Evolutionary conservation across 2,329 filamentous ascomycete species (phyloP), one percentile per base, ranked within the genome.

Genomic region (Geosmithia flava): DNA sequence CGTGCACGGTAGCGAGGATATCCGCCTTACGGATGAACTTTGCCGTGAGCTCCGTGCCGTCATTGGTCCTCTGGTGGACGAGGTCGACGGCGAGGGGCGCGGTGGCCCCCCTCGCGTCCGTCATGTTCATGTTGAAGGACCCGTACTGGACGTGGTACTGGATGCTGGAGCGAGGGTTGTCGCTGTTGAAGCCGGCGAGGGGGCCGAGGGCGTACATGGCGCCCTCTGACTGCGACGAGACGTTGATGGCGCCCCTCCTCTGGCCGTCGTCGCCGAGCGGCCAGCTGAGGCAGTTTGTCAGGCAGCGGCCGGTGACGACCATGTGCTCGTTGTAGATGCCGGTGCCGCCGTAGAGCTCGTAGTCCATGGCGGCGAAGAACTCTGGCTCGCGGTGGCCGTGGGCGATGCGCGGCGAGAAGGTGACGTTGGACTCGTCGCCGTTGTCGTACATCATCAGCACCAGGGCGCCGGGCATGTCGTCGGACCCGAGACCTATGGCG

Each of bases 201-300:
- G 74, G 72, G 0, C 79, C 79, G 20, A 73, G 62, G 17, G 75
- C 80, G 56, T 72, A 83, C 48, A 80, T 72, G 60, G 75, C 77
- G 41, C 64, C 62, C 52, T 74, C 68, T 15, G 62, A 59, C 15
- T 61, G 64, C 46, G 66, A 71, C n/a, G 59, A 63, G n/a, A 74
- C 63, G 54, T 81, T 69, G 49, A 82, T 59, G 37, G 59, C 67
- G 39, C 74, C 72, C 33, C 15, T 27, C 23, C 8, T 4, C 23
- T 8, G 4, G 45, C 60, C 60, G 29, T 50, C 51, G 33, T 53
- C 54, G 20, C 48, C 53, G 5, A 39, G 41, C 13, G 59, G 59
- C 76, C 76, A 81, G 42, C 59, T 66, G 33, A 73, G 69, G 54
- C 75, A 81, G 55, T 73, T 69, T 29, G 58, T 54, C 20, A 54